Evolutionary conservation across 306 rosid genomes (phyloP), one percentile per base, ranked within the genome.

Genomic region (Prunus mongolica): DNA sequence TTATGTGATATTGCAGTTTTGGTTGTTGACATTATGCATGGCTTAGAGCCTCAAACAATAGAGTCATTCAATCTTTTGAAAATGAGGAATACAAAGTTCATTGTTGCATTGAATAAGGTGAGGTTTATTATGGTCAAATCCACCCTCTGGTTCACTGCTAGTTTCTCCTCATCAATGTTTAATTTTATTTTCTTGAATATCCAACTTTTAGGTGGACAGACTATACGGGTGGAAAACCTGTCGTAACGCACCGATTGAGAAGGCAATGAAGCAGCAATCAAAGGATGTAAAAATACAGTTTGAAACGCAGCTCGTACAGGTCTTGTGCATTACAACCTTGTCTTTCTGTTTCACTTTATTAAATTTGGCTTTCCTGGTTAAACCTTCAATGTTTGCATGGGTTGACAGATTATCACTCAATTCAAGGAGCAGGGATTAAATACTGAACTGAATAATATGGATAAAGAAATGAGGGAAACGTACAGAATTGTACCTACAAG

Each of bases 21-120:
- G 88, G 97, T 92, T 68, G 98, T 95, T 67, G 99, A 95, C 82
- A 90, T 95, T 72, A 95, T 95, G 99, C 97, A 95, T 76, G 99
- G 99, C 65, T 83, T 95, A 79, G 96, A 95, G 89, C 99, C 82
- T 38, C 99, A 92, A 67, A 95, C 99, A 66, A 92, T 89, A 62
- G 99, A 95, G 78, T 95, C 99, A 5, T 87, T 95, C 71, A 89
- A 95, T 74, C 91, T 95, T 57, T 89, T 95, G 83, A 95, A 82
- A 81, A 92, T 89, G 97, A 92, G 97, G 89, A 90, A 91, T 79
- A 92, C 99, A 4, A 97, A 95, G 75, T 95, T 95, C 83, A 95
- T 95, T 64, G 76, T 92, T 79, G 99, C 97, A n/a, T 76, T 92
- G 83, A 92, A 95, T 78, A 95, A 95, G 92, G 98, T 88, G 67